Evolutionary conservation across 306 rosid genomes (phyloP).

Genomic region (Hippophae gyantsensis): DNA sequence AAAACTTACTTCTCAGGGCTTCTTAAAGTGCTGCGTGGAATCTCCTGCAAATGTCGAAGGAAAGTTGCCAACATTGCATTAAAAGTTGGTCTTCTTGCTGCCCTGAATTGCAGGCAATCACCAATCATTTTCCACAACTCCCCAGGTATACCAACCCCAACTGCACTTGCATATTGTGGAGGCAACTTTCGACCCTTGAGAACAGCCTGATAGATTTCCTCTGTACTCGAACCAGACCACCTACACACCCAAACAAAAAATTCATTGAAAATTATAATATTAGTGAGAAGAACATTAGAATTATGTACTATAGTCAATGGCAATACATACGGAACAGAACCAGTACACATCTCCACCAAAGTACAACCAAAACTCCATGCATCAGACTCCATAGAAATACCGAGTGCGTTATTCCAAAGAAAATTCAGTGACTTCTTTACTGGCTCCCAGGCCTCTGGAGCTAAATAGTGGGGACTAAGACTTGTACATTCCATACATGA

Average conservation of each 20-base stretch:
- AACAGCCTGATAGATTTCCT: constrained; percentile 80
- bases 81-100: constrained; percentile 82
- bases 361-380: constrained; percentile 99
- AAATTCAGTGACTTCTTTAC: constrained; percentile 77
- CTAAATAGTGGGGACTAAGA: constrained; percentile 94
- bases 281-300: constrained; percentile 18
- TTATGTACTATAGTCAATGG: constrained; percentile 22
- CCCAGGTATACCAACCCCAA: constrained; percentile 96
- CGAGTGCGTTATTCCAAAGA: constrained; percentile 81
- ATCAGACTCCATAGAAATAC: constrained; percentile 91
- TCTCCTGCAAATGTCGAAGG: constrained; percentile 91
- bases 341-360: constrained; percentile 99
- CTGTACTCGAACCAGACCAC: constrained; percentile 89
- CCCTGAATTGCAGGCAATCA: constrained; percentile 91
- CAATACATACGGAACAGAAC: constrained; percentile 91
- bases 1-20: constrained; percentile 87
- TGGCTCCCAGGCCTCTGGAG: constrained; percentile 99
- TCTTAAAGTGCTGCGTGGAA: constrained; percentile 87
- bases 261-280: constrained; percentile 22
- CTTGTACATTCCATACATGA: constrained; percentile 96
- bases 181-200: constrained; percentile 79
- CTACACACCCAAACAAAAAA: constrained; percentile 55
- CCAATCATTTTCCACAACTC: constrained; percentile 99
- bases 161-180: constrained; percentile 95
- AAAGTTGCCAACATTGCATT: constrained; percentile 81